Base-by-base conservation (phyloP, 2,329 filamentous ascomycete species). In the Orbilia blumenaviensis region DNA sequence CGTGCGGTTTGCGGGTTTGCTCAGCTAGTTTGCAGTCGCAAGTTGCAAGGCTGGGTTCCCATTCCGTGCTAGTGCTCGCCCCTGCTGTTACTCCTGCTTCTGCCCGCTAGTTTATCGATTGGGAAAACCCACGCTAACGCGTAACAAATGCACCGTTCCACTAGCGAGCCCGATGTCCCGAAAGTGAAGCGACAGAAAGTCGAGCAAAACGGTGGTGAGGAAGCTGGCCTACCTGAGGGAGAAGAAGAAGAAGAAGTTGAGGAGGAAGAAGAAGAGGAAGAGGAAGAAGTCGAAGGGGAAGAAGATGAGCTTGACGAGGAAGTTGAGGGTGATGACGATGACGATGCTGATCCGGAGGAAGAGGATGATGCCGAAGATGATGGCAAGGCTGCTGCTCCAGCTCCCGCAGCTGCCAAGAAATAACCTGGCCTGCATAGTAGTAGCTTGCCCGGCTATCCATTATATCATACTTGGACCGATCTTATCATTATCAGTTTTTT, bases 141-240 rank as follows among this genome's bases (percentile, higher is more conserved):
- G 48, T 50, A 42, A 34, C 36, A 25, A 27, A 34, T 16, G 23
- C 48, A 44, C 54, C 29, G n/a, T n/a, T n/a, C n/a, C n/a, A n/a
- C 25, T 68, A 76, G 72, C 52, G 63, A 46, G 44, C 18, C 54
- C 34, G 72, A 76, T 64, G 72, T n/a, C 9, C 72, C 72, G 34
- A 76, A 76, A 50, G 72, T 76, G 29, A 76, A 76, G 50, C 72
- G 72, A 64, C 56, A 60, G 42, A 76, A 76, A 60, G 69, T 64
- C 41, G 72, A 76, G 50, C 56, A 38, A 29, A 66, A 72, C 48
- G 67, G 67, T 14, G 60, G 66, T 3, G 48, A 54, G 27, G 48
- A 54, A 34, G 27, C 25, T 36, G 67, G 58, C 10, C 16, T 60
- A 41, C 68, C 60, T 10, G 61, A 66, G 25, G 69, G 54, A 23